Evolutionary conservation across 2,329 filamentous ascomycete species (phyloP).

Genomic region (Botrytis porri): DNA sequence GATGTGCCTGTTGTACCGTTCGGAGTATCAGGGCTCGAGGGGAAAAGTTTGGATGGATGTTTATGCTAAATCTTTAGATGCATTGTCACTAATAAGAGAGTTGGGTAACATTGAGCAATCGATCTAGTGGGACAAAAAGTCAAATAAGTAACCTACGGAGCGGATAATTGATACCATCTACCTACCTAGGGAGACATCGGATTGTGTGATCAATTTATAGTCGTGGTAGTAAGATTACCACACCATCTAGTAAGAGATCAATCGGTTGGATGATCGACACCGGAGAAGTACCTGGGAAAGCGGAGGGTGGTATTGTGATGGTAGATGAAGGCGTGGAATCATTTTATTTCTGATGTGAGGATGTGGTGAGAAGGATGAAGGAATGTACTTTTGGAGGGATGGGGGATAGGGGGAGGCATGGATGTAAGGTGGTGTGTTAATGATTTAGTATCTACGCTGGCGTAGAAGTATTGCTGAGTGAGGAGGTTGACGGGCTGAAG

Average conservation of each 20-base stretch:
- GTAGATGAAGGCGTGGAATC: background rate
- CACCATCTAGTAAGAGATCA: background rate
- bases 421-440: background rate
- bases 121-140: background rate
- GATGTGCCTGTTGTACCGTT: too few relatives aligned
- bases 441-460: background rate
- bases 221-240: background rate
- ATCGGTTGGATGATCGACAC: background rate
- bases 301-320: background rate
- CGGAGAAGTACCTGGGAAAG: background rate
- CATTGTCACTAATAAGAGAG: background rate
- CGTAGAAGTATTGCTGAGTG: background rate
- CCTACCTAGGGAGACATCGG: background rate
- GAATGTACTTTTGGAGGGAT: background rate
- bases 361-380: conserved; percentile 4
- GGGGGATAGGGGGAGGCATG: background rate
- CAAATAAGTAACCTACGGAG: background rate
- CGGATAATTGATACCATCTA: background rate
- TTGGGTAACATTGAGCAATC: background rate
- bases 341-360: background rate
- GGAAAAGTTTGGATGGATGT: background rate
- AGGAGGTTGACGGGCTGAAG: background rate
- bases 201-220: background rate
- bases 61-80: background rate
- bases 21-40: too few relatives aligned